Percentiles rank a stretch among this genome's conserved stretches.
Evolutionary conservation across 305 asterid genomes (phyloP).

Genomic region (Fraxinus greggii): DNA sequence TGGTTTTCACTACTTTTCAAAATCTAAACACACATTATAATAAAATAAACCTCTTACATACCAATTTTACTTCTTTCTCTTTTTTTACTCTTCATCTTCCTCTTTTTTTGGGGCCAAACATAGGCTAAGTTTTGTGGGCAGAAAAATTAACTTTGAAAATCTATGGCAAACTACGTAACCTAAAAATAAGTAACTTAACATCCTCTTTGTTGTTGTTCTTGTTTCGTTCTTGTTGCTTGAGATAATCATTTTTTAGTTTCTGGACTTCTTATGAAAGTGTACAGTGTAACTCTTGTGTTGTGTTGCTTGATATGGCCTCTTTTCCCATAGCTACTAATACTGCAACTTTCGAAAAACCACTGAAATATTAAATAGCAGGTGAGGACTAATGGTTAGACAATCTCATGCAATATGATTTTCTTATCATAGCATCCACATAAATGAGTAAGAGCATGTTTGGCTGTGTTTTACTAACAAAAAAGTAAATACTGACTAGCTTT

Average conservation of each 20-base stretch:
- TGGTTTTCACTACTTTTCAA: no score
- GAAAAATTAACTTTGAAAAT: neutral
- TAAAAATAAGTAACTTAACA: neutral
- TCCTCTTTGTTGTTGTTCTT: neutral
- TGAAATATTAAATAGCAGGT: neutral
- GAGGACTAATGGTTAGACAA: neutral
- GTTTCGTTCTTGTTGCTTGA: neutral
- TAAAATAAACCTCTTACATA: no score
- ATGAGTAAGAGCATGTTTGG: neutral
- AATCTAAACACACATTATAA: no score
- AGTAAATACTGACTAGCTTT: neutral
- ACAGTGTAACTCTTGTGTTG: neutral
- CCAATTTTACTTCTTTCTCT: no score
- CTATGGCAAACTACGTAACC: neutral
- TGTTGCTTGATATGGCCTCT: neutral
- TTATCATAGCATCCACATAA: neutral
- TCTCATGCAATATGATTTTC: neutral
- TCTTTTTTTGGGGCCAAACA: no score
- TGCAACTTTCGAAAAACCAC: neutral
- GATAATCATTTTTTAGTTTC: neutral
- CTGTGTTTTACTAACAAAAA: neutral
- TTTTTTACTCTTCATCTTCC: no score
- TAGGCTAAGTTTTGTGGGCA: neutral
- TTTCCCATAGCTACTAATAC: neutral
- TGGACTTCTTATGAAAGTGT: neutral